Conservation (phyloP, 495 filamentous ascomycete species). For the Podospora didyma region DNA sequence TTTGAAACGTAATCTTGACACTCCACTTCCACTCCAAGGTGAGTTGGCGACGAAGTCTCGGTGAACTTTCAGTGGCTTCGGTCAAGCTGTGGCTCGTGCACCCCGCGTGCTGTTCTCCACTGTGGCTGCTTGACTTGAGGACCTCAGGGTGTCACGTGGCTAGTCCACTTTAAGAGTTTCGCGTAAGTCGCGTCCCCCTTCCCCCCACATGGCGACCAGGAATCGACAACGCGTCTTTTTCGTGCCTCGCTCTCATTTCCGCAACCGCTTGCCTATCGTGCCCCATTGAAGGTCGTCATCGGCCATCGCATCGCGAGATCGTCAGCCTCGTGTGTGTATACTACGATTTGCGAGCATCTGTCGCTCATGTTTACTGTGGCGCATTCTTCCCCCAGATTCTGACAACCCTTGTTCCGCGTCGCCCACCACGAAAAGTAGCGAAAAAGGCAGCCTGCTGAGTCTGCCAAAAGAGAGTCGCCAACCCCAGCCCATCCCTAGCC, state of each 20-base stretch:
- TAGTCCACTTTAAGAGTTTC: conserved; percentile 21
- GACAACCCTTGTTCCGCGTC: neutral
- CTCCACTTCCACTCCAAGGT: too few species aligned
- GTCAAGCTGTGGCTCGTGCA: neutral
- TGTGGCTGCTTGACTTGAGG: too few species aligned
- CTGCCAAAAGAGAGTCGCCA: neutral
- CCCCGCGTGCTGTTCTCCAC: too few species aligned
- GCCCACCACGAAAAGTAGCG: neutral
- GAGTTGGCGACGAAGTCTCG: too few species aligned
- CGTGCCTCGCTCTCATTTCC: conserved; percentile 23
- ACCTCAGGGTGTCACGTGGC: conserved; percentile 8
- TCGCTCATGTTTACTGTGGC: neutral
- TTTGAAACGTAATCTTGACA: too few species aligned
- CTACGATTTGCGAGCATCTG: neutral
- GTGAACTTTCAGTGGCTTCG: too few species aligned
- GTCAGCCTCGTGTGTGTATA: neutral
- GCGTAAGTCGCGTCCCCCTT: conserved; percentile 26
- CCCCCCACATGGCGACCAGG: conserved; percentile 13
- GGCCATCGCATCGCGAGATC: neutral
- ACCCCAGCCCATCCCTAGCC: neutral
- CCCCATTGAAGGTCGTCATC: neutral
- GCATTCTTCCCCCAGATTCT: neutral
- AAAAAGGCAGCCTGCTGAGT: neutral
- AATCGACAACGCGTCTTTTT: conserved; percentile 24
- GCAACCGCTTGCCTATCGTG: neutral